A percentile compares a stretch with the other conserved stretches of the same genome.
These are phyloP conservation scores for Trametes maxima DNA, from an alignment of 768 basidiomycete species.

Conservation along the genomic window DNA sequence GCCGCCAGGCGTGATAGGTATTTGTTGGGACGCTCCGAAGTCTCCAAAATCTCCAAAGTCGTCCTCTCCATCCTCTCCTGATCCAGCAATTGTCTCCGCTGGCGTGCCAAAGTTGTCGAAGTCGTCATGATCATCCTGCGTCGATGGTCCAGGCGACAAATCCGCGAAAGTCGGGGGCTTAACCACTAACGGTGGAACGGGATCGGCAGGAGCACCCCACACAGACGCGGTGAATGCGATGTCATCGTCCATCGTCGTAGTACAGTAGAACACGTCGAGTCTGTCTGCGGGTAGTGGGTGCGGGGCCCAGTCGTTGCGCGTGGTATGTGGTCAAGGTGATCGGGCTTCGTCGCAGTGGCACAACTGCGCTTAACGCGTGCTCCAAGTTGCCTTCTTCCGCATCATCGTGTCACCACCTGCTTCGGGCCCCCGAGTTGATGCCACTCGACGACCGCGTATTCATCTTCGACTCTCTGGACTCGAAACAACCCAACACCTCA, in stretches of 20 bases:
- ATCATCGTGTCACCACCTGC: neutral
- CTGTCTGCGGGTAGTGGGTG: neutral
- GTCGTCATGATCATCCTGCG: constrained; percentile 42
- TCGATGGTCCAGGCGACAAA: constrained; percentile 27
- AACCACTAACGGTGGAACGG: constrained; percentile 36
- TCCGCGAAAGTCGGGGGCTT: constrained; percentile 24
- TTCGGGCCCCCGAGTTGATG: constrained; percentile 5
- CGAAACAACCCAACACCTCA: constrained; percentile 51
- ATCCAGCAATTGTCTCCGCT: constrained; percentile 43
- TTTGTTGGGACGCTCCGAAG: constrained; percentile 61
- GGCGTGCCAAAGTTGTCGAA: constrained; percentile 62
- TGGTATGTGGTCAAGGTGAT: constrained; percentile 17
- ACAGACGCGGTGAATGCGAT: constrained; percentile 71
- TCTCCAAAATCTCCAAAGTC: constrained; percentile 90
- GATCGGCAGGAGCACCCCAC: constrained; percentile 57
- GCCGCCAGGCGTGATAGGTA: constrained; percentile 14
- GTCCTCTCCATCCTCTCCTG: constrained; percentile 54
- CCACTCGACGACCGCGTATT: constrained; percentile 44
- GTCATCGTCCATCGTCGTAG: constrained; percentile 68
- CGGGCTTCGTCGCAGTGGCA: neutral
- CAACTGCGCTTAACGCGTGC: constrained; percentile 6
- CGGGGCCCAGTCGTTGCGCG: neutral
- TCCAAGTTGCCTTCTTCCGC: neutral
- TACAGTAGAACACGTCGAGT: neutral
- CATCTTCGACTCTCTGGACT: constrained; percentile 62